These are phyloP conservation scores for Cyclostephanos tholiformis DNA, from an alignment of 108 stramenopile species.

Conservation along the genomic window DNA sequence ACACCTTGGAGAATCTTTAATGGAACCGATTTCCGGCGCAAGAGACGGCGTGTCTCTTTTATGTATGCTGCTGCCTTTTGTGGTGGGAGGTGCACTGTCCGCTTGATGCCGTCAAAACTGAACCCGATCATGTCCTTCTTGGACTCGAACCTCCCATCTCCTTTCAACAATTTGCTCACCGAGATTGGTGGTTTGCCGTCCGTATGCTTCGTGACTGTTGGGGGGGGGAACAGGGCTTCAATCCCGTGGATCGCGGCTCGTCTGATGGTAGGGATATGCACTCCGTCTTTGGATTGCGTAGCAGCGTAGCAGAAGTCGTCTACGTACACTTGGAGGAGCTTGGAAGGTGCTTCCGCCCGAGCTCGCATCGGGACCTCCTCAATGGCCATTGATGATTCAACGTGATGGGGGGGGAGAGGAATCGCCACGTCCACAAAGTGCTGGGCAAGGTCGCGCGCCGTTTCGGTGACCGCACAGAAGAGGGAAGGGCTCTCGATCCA, in stretches of 20 bases:
- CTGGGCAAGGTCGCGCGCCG: neutral
- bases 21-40: neutral
- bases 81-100: neutral
- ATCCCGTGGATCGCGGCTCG: neutral
- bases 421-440: neutral
- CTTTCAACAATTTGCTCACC: neutral
- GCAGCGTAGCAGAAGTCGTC: neutral
- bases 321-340: conserved; percentile 1
- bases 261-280: neutral
- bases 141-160: neutral
- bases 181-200: neutral
- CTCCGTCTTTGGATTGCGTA: neutral
- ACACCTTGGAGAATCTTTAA: neutral
- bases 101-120: neutral
- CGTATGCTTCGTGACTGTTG: neutral
- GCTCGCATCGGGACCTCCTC: too few relatives aligned
- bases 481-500: too few relatives aligned
- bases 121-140: neutral
- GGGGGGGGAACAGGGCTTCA: neutral
- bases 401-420: too few relatives aligned
- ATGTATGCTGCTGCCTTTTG: neutral
- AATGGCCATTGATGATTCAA: too few relatives aligned
- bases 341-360: neutral
- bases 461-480: neutral
- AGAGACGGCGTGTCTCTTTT: neutral